Conservation (phyloP, 1,139 yeast genomes). For the Yarrowia galli region DNA sequence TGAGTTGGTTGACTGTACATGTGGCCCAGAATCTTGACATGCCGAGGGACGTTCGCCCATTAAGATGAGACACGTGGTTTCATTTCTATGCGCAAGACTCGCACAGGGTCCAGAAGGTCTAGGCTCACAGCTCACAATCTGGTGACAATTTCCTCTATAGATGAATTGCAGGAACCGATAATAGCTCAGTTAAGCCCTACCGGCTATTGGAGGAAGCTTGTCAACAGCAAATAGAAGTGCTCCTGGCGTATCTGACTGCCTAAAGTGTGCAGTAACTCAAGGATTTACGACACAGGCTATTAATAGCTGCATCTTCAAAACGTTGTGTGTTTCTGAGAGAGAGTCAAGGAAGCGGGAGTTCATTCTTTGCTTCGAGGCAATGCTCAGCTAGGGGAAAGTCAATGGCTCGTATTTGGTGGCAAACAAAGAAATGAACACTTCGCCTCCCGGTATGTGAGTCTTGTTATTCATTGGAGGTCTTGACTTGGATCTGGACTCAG, state of each 20-base stretch:
- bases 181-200: constrained; percentile 1
- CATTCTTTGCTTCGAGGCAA: neutral
- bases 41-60: neutral
- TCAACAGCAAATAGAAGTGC: neutral
- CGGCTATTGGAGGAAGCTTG: constrained; percentile 11
- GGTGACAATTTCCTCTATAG: neutral
- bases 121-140: neutral
- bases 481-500: neutral
- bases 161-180: neutral
- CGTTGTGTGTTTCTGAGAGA: neutral
- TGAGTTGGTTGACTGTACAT: neutral
- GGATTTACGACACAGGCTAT: constrained; percentile 31
- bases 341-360: neutral
- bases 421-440: neutral
- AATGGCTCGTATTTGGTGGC: constrained; percentile 25
- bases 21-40: neutral
- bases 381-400: neutral
- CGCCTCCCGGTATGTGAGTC: neutral
- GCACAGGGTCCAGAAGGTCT: neutral
- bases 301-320: constrained; percentile 17
- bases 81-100: neutral
- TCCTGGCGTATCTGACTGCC: constrained; percentile 34
- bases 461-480: neutral
- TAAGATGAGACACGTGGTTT: neutral
- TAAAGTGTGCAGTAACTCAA: constrained; percentile 32